Percentiles rank a stretch among this genome's conserved stretches.
Conservation (phyloP, 1,284 basidiomycete genomes). For the Flammula alnicola region DNA sequence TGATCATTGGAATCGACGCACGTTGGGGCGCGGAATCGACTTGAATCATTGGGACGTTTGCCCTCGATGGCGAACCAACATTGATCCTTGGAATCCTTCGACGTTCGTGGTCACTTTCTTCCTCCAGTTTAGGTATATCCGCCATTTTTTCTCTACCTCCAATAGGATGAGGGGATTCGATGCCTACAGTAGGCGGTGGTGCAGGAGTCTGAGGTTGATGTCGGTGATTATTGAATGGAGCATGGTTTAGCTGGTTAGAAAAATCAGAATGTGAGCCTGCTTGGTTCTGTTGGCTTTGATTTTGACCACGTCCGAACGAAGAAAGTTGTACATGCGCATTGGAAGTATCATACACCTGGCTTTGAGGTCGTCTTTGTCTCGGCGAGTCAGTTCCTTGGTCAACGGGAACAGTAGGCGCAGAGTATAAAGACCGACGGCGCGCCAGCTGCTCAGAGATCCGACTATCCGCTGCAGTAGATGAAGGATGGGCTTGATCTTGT, state of each 20-base stretch:
- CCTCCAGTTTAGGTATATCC: conserved; percentile 43
- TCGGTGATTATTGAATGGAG: conserved; percentile 12
- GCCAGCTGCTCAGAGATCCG: conserved; percentile 17
- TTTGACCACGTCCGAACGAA: neutral
- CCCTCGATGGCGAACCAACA: conserved; percentile 18
- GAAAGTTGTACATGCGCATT: conserved; percentile 6
- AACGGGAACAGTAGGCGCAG: conserved; percentile 6
- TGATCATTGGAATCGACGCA: conserved; percentile 28
- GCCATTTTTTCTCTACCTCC: conserved; percentile 45
- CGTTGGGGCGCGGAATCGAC: conserved; percentile 12
- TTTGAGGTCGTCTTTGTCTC: conserved; percentile 22
- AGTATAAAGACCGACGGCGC: conserved; percentile 24
- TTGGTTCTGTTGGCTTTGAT: too few species aligned
- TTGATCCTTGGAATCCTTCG: conserved; percentile 20
- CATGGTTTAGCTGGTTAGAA: conserved; percentile 17
- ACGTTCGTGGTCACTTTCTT: conserved; percentile 25
- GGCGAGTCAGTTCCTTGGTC: too few species aligned
- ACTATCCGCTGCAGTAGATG: conserved; percentile 5
- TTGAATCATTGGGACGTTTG: conserved; percentile 14
- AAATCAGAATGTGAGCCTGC: conserved; percentile 10
- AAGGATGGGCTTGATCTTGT: conserved; percentile 25
- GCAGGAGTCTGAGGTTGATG: conserved; percentile 29
- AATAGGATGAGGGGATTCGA: conserved; percentile 50
- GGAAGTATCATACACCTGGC: conserved; percentile 25
- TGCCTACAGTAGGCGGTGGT: conserved; percentile 35